Percentiles rank a stretch among this genome's conserved stretches.
These are phyloP conservation scores for Roridomyces roridus DNA, from an alignment of 768 basidiomycete species.

Conservation along the genomic window DNA sequence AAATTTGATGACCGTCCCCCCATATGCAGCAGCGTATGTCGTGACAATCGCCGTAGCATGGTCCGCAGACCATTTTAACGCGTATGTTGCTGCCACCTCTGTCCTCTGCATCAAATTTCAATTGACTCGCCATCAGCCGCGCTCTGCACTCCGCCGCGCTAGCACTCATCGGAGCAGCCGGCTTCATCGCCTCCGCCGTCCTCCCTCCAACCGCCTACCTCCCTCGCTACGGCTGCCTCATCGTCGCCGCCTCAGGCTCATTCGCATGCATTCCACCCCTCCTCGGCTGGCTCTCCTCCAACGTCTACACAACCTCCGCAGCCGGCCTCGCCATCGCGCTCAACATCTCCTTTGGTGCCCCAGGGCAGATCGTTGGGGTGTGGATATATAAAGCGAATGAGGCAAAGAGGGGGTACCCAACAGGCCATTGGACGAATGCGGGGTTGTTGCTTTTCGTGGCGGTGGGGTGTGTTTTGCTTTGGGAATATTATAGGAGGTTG, in stretches of 20 bases:
- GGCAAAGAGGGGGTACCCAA: conserved; percentile 34
- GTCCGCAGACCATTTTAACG: conserved; percentile 29
- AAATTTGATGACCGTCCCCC: conserved; percentile 54
- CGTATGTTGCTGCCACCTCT: conserved; percentile 4
- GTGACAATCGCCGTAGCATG: conserved; percentile 29
- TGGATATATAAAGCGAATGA: conserved; percentile 31
- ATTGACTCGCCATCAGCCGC: conserved; percentile 8
- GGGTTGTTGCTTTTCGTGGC: conserved; percentile 31
- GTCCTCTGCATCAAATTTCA: background rate
- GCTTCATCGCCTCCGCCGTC: conserved; percentile 20
- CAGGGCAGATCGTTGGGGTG: conserved; percentile 42
- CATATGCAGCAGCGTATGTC: conserved; percentile 42
- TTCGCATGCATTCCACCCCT: conserved; percentile 40
- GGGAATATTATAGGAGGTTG: conserved; percentile 8
- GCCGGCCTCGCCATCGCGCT: conserved; percentile 30
- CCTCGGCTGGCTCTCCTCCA: conserved; percentile 43
- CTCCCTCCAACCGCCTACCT: conserved; percentile 16
- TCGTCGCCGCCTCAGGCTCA: conserved; percentile 36
- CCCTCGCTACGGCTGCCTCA: conserved; percentile 31
- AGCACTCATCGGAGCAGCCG: conserved; percentile 25
- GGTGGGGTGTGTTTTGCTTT: conserved; percentile 7
- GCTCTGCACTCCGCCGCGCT: conserved; percentile 13
- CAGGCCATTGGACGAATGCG: conserved; percentile 42
- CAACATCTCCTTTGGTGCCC: conserved; percentile 40
- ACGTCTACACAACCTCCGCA: conserved; percentile 35